A percentile compares a stretch with the other conserved stretches of the same genome.
These are phyloP conservation scores for Cercospora brassicicola DNA, from an alignment of 2,329 filamentous ascomycete genomes.

Conservation along the genomic window DNA sequence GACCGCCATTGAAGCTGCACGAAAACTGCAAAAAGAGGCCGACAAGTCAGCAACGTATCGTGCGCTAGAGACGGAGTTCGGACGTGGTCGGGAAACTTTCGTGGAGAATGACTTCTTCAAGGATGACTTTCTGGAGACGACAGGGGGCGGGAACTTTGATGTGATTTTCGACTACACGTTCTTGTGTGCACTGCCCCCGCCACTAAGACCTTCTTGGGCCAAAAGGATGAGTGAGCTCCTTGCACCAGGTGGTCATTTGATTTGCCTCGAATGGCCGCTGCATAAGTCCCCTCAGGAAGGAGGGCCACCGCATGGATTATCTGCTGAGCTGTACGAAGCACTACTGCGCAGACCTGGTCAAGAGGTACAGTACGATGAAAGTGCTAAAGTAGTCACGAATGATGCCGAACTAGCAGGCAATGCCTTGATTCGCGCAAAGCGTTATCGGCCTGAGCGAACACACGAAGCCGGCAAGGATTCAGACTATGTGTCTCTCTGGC, in stretches of 20 bases:
- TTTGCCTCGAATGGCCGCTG: slow-evolving; percentile 76
- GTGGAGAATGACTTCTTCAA: slow-evolving; percentile 67
- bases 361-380: slow-evolving; percentile 61
- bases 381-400: slow-evolving; percentile 49
- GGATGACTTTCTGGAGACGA: slow-evolving; percentile 55
- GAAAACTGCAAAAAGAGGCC: slow-evolving; percentile 42
- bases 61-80: slow-evolving; percentile 43
- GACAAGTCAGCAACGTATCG: slow-evolving; percentile 47
- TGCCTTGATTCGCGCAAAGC: slow-evolving; percentile 49
- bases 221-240: slow-evolving; percentile 57
- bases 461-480: slow-evolving; percentile 56
- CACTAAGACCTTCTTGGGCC: slow-evolving; percentile 59
- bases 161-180: slow-evolving; percentile 66
- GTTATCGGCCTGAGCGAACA: slow-evolving; percentile 59
- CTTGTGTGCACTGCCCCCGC: slow-evolving; percentile 59
- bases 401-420: slow-evolving; percentile 47
- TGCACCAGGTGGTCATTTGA: slow-evolving; percentile 52
- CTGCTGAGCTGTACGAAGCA: slow-evolving; percentile 68
- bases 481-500: slow-evolving; percentile 54
- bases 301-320: slow-evolving; percentile 73
- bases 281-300: slow-evolving; percentile 51
- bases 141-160: slow-evolving; percentile 58
- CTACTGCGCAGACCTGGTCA: slow-evolving; percentile 70
- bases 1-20: slow-evolving; percentile 52
- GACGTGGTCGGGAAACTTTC: slow-evolving; percentile 57